phyloP scores from a whole-genome alignment of 2,329 filamentous ascomycete species.

The Alternaria longipes region DNA sequence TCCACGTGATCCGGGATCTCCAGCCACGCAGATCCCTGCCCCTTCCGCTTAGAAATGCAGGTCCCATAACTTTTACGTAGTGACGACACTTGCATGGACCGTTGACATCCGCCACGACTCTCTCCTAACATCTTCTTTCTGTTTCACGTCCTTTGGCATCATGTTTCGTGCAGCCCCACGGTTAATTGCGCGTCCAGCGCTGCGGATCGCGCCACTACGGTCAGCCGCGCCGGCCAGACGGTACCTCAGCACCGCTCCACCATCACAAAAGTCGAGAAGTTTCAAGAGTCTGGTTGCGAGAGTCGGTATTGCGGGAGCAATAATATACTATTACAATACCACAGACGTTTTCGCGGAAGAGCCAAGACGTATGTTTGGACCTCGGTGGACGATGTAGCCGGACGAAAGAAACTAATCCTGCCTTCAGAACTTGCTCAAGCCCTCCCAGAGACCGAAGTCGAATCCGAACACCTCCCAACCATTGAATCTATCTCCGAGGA shows the following conservation, averaged over 20 bases:
- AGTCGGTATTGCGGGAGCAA: slow-evolving; percentile 78
- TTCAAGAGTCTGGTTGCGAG: slow-evolving; percentile 81
- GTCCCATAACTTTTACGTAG: slow-evolving; percentile 29
- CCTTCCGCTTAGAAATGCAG: slow-evolving; percentile 37
- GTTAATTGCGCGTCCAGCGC: slow-evolving; percentile 48
- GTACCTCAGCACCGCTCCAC: slow-evolving; percentile 66
- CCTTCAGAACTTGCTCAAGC: slow-evolving; percentile 35
- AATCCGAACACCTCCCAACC: slow-evolving; percentile 54
- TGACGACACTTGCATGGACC: slow-evolving; percentile 22
- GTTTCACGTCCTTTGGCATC: slow-evolving; percentile 30
- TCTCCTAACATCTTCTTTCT: slow-evolving; percentile 27
- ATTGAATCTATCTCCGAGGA: slow-evolving; percentile 57
- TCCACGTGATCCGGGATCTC: slow-evolving; percentile 15
- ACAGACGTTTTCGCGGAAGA: slow-evolving; percentile 88
- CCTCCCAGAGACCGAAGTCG: slow-evolving; percentile 53
- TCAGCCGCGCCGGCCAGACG: slow-evolving; percentile 52
- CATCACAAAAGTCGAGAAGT: slow-evolving; percentile 74
- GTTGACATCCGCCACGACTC: slow-evolving; percentile 27
- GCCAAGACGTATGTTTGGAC: slow-evolving; percentile 68
- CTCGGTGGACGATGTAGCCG: neutral
- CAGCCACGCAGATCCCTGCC: slow-evolving; percentile 18
- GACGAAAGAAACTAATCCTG: slow-evolving; percentile 7
- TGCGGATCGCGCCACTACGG: slow-evolving; percentile 51
- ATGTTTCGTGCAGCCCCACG: slow-evolving; percentile 65
- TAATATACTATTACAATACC: slow-evolving; percentile 95